These are phyloP conservation scores for Boletus rubroflammeus DNA, from an alignment of 768 basidiomycete species.

Conservation along the genomic window DNA sequence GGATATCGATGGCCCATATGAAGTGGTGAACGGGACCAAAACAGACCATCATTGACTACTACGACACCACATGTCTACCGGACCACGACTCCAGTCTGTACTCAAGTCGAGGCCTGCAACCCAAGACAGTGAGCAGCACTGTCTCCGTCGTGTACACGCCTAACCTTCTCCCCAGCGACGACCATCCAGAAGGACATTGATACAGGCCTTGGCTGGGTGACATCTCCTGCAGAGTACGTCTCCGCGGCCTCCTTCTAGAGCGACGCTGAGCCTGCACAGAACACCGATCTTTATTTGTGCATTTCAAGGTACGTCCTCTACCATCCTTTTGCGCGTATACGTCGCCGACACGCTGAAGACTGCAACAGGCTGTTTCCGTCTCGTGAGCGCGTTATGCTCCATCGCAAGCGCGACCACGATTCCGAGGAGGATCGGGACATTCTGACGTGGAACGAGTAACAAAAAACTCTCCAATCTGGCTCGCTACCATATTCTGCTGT, in stretches of 20 bases:
- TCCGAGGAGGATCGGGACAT: conserved; percentile 51
- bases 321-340: neutral
- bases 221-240: conserved; percentile 61
- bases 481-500: neutral
- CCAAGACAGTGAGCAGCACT: conserved; percentile 27
- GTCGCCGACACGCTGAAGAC: conserved; percentile 34
- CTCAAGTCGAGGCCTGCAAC: conserved; percentile 33
- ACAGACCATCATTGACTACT: neutral
- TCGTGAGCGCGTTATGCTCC: conserved; percentile 62
- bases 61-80: conserved; percentile 12
- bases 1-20: no score
- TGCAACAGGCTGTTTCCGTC: conserved; percentile 74
- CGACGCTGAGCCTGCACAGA: conserved; percentile 35
- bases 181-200: conserved; percentile 55
- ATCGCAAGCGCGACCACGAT: conserved; percentile 71
- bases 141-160: neutral
- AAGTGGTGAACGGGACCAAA: neutral
- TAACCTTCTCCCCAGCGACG: conserved; percentile 33
- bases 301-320: conserved; percentile 42
- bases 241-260: neutral
- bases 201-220: conserved; percentile 54
- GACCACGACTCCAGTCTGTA: conserved; percentile 32
- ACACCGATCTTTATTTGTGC: conserved; percentile 82
- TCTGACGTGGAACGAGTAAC: conserved; percentile 69
- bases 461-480: neutral